Percentiles rank a stretch among this genome's conserved stretches.
Evolutionary conservation across 2,329 filamentous ascomycete species (phyloP).

Genomic region (Penicillium sp.): DNA sequence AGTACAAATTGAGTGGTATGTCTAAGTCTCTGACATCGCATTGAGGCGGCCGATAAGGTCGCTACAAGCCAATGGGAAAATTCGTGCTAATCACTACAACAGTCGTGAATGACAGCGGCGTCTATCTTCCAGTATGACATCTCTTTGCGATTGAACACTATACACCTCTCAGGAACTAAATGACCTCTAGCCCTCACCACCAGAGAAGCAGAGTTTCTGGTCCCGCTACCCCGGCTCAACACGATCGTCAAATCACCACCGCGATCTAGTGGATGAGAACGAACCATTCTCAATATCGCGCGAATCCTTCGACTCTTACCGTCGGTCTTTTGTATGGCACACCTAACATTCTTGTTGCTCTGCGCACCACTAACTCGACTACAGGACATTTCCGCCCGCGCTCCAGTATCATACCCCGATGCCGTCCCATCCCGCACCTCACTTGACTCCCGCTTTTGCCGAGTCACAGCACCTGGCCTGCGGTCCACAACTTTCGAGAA

Average conservation of each 20-base stretch:
- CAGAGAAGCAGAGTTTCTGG: conserved; percentile 83
- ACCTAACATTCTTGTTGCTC: conserved; percentile 7
- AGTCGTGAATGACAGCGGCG: conserved; percentile 96
- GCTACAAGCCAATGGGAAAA: neutral
- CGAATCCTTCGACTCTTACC: conserved; percentile 96
- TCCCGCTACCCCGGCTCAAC: conserved; percentile 51
- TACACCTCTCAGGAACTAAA: neutral
- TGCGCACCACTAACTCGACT: neutral
- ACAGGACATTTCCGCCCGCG: conserved; percentile 87
- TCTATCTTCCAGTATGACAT: conserved; percentile 80
- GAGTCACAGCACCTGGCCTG: conserved; percentile 63
- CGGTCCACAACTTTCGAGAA: conserved; percentile 59
- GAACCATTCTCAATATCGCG: conserved; percentile 94
- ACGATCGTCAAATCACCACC: conserved; percentile 55
- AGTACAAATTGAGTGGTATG: conserved; percentile 81
- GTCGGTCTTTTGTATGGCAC: conserved; percentile 82
- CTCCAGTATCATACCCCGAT: conserved; percentile 67
- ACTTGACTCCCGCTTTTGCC: conserved; percentile 71
- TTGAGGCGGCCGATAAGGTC: neutral
- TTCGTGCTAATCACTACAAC: conserved; percentile 23
- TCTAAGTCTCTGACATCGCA: conserved; percentile 1
- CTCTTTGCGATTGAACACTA: conserved; percentile 1
- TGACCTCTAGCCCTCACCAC: conserved; percentile 71
- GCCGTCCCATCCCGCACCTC: conserved; percentile 69
- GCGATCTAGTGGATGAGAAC: conserved; percentile 73